Evolutionary conservation across 106 monocot genomes (phyloP).

Genomic region (Dactylorhiza incarnata): DNA sequence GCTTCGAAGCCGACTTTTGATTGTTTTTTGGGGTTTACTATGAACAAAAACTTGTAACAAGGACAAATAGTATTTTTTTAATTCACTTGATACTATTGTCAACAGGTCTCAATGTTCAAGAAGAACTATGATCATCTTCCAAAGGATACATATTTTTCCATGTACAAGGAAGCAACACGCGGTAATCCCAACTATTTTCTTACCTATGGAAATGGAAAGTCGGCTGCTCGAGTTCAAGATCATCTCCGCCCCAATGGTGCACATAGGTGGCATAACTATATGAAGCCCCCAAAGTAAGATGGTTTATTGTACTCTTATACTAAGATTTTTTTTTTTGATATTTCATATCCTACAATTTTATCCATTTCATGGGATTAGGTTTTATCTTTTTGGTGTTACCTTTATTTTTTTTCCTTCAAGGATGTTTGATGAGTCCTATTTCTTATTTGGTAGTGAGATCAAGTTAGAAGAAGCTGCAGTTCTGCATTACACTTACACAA

Average conservation of each 20-base stretch:
- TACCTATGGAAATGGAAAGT: constrained; percentile 99
- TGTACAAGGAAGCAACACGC: constrained; percentile 96
- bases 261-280: constrained; percentile 98
- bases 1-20: not conserved
- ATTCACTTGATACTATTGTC: not conserved
- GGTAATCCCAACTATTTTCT: constrained; percentile 97
- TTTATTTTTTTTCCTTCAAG: not conserved
- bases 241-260: constrained; percentile 98
- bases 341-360: not conserved
- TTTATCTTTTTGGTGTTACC: not conserved
- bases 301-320: not conserved
- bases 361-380: not conserved
- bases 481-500: constrained; percentile 92
- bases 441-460: constrained; percentile 52
- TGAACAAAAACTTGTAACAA: not conserved
- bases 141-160: constrained; percentile 81
- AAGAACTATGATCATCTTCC: constrained; percentile 97
- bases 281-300: constrained; percentile 83
- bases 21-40: not conserved
- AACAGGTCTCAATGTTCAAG: constrained; percentile 96
- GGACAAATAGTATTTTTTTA: not conserved
- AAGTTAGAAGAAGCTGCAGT: constrained; percentile 96
- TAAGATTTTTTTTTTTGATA: not conserved
- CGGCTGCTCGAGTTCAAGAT: constrained; percentile 88
- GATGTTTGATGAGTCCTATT: not conserved